phyloP scores from a whole-genome alignment of 2,329 filamentous ascomycete genomes.

The Fragosphaeria purpurea region DNA sequence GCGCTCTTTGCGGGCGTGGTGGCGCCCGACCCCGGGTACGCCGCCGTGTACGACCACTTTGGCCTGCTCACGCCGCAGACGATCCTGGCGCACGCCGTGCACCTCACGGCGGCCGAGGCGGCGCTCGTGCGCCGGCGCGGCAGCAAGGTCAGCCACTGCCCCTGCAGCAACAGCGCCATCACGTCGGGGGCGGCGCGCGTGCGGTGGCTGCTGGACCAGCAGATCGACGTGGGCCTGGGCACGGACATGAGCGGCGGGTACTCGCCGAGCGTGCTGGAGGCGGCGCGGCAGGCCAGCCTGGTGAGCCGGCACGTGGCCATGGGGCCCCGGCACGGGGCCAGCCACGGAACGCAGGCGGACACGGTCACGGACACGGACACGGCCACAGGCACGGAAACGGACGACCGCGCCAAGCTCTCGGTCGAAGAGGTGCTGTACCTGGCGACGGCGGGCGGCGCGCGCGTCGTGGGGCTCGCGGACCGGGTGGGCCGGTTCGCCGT shows the following conservation, averaged over 20 bases:
- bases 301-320: conserved; percentile 65
- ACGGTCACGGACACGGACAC: too few relatives aligned
- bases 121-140: conserved; percentile 49
- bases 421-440: conserved; percentile 81
- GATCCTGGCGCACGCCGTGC: conserved; percentile 77
- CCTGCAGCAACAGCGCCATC: conserved; percentile 73
- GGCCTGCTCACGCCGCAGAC: conserved; percentile 62
- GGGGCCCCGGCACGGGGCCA: conserved; percentile 15
- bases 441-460: conserved; percentile 78
- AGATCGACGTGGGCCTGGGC: conserved; percentile 72
- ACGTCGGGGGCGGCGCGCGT: conserved; percentile 72
- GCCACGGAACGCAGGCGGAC: too few relatives aligned
- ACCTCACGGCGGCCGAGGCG: conserved; percentile 60
- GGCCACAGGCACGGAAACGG: conserved; percentile 9
- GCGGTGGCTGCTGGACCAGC: conserved; percentile 60
- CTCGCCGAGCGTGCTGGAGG: conserved; percentile 68
- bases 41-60: conserved; percentile 61
- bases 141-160: conserved; percentile 73
- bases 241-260: conserved; percentile 90
- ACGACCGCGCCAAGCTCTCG: conserved; percentile 55
- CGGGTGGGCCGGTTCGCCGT: conserved; percentile 72
- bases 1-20: conserved; percentile 49
- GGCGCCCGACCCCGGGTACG: conserved; percentile 45
- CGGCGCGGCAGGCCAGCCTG: conserved; percentile 70
- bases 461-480: conserved; percentile 62